Evolutionary conservation across 148 eudicot species (phyloP), one percentile per base, ranked within the genome.

Genomic region (Cornus controversa): DNA sequence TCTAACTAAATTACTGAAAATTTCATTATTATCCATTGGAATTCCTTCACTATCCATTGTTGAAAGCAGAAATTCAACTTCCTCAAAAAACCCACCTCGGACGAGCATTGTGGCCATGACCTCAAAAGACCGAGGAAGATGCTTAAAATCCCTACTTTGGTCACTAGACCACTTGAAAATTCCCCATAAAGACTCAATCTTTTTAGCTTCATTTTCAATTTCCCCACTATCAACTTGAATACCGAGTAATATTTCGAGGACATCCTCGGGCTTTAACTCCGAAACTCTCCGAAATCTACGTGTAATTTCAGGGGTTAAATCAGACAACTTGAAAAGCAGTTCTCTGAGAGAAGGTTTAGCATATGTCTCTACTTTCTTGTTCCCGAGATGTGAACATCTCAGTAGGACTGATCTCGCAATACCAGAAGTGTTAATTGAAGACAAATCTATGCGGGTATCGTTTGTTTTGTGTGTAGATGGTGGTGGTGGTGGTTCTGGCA

Each of bases 131-230:
- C 24, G 74, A 37, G 85, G 86, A 47, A 87, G 77, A 80, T 91
- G 88, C 83, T 76, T 68, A 78, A 86, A 89, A 57, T 77, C 82
- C 88, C 72, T 80, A 84, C 66, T 72, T 71, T 82, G 54, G 50
- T 80, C 83, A 64, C 62, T 79, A 76, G 81, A 89, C 88, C 86
- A 87, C 73, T 80, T 88, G 66, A 88, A 94, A 70, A 94, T 78
- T 28, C 80, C 92, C 97, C 93, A 94, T 79, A 94, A 82, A 87
- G 84, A 83, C 36, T 75, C 84, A 68, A 89, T 84, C 84, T 78
- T 84, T 80, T 70, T 60, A 74, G 72, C 82, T 78, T 83, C 88
- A 82, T 76, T n/a, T 31, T 70, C 79, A 24, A 29, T 79, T 37
- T 77, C 80, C 54, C 77, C 78, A 66, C 37, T 24, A 70, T 86